phyloP scores from a whole-genome alignment of 2,329 filamentous ascomycete genomes.

The Thielaviopsis euricoi region DNA sequence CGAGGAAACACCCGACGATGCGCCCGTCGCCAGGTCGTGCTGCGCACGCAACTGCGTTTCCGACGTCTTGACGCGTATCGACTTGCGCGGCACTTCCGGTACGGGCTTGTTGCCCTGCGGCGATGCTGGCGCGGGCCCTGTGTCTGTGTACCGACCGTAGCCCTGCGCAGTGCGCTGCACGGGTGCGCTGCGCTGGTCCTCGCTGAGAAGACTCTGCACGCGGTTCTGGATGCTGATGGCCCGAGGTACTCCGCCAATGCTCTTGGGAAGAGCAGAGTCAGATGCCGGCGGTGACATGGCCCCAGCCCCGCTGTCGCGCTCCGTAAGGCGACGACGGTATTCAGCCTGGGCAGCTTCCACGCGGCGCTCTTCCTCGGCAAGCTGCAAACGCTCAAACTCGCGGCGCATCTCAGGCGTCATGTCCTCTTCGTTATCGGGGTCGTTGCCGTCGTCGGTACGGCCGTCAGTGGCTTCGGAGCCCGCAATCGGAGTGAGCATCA shows the following conservation, averaged over 20 bases:
- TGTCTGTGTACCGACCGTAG: conserved; percentile 72
- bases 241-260: conserved; percentile 42
- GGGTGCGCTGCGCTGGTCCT: conserved; percentile 45
- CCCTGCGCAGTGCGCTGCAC: conserved; percentile 64
- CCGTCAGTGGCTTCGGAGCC: conserved; percentile 52
- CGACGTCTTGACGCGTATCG: conserved; percentile 6
- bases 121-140: conserved; percentile 9
- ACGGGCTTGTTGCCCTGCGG: neutral
- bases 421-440: conserved; percentile 43
- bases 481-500: conserved; percentile 51
- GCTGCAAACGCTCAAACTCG: conserved; percentile 66
- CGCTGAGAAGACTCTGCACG: conserved; percentile 69
- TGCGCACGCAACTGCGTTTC: conserved; percentile 14
- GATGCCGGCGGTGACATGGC: conserved; percentile 17
- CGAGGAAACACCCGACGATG: neutral
- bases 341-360: conserved; percentile 81
- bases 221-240: conserved; percentile 83
- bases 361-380: conserved; percentile 76
- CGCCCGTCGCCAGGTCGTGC: conserved; percentile 6
- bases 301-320: conserved; percentile 26
- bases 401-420: conserved; percentile 76
- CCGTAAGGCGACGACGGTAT: conserved; percentile 60
- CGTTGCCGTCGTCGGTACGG: conserved; percentile 46
- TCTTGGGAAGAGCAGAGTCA: conserved; percentile 31
- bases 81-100: conserved; percentile 7